Percentiles rank a stretch among this genome's conserved stretches.
Evolutionary conservation across 2,329 filamentous ascomycete genomes (phyloP).

Genomic region (Penicillium sp.): DNA sequence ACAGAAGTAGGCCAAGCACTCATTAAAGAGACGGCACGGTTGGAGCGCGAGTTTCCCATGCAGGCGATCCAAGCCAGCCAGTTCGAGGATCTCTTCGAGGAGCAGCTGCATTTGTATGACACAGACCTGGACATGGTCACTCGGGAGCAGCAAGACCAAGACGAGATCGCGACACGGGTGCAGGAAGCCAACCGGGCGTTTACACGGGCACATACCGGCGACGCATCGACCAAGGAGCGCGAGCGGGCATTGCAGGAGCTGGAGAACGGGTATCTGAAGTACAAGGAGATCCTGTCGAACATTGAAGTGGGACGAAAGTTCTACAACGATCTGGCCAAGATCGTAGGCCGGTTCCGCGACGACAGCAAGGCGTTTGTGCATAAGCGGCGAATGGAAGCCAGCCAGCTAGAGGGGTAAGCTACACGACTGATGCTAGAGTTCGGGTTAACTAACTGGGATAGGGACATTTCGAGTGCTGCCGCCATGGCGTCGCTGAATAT

Average conservation of each 20-base stretch:
- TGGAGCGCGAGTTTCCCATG: conserved; percentile 78
- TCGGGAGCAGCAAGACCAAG: conserved; percentile 67
- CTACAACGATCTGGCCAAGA: conserved; percentile 88
- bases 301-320: conserved; percentile 87
- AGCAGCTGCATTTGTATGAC: conserved; percentile 72
- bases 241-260: conserved; percentile 79
- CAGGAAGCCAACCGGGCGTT: conserved; percentile 71
- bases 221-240: conserved; percentile 61
- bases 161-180: conserved; percentile 59
- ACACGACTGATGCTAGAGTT: too few species aligned
- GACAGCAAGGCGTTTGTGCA: conserved; percentile 70
- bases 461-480: too few species aligned
- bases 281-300: conserved; percentile 90
- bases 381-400: conserved; percentile 69
- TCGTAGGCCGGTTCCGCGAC: conserved; percentile 76
- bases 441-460: too few species aligned
- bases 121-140: conserved; percentile 61
- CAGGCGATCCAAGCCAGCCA: conserved; percentile 77
- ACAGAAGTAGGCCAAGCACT: conserved; percentile 68
- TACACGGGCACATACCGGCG: conserved; percentile 59
- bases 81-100: conserved; percentile 84
- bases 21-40: conserved; percentile 67
- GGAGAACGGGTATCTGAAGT: conserved; percentile 87
- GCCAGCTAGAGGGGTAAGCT: conserved; percentile 68
- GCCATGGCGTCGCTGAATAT: too few species aligned